Conservation (phyloP, 225 moss, liverwort and hornwort species). For the Antitrichia curtipendula region DNA sequence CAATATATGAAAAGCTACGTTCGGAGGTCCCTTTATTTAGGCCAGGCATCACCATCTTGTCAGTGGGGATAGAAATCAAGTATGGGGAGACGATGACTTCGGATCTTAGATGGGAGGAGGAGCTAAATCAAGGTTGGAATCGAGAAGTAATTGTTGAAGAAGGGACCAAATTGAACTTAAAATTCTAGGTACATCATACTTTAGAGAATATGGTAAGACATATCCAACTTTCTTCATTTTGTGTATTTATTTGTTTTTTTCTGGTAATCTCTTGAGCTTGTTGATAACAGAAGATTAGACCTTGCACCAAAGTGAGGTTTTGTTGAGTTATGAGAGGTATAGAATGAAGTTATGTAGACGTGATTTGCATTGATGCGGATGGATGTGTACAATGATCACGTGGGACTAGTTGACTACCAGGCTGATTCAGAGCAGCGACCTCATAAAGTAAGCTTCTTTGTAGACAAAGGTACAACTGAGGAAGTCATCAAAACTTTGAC, state of each 20-base stretch:
- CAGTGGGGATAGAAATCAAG: constrained; percentile 82
- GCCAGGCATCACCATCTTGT: constrained; percentile 75
- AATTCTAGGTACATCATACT: constrained; percentile 47
- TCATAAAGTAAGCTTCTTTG: constrained; percentile 80
- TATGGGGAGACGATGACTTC: constrained; percentile 63
- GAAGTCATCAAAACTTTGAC: constrained; percentile 35
- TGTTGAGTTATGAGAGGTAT: neutral
- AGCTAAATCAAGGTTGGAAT: constrained; percentile 80
- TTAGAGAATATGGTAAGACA: neutral
- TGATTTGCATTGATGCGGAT: neutral
- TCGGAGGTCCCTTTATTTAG: constrained; percentile 66
- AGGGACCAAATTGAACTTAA: constrained; percentile 48
- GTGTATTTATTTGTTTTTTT: too few species aligned
- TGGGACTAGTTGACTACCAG: constrained; percentile 22
- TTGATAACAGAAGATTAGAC: neutral
- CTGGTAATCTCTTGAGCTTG: neutral
- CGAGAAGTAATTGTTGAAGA: constrained; percentile 64
- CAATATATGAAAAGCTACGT: constrained; percentile 56
- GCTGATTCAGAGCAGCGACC: constrained; percentile 76
- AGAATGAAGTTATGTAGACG: neutral
- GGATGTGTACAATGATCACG: neutral
- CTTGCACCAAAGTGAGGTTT: neutral
- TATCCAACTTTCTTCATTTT: neutral
- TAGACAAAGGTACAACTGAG: constrained; percentile 41
- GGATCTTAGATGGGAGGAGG: constrained; percentile 65